Percentiles rank a stretch among this genome's conserved stretches.
These are phyloP conservation scores for Spizellomyces sp. DNA, from an alignment of 192 early-diverging fungal species.

Conservation along the genomic window DNA sequence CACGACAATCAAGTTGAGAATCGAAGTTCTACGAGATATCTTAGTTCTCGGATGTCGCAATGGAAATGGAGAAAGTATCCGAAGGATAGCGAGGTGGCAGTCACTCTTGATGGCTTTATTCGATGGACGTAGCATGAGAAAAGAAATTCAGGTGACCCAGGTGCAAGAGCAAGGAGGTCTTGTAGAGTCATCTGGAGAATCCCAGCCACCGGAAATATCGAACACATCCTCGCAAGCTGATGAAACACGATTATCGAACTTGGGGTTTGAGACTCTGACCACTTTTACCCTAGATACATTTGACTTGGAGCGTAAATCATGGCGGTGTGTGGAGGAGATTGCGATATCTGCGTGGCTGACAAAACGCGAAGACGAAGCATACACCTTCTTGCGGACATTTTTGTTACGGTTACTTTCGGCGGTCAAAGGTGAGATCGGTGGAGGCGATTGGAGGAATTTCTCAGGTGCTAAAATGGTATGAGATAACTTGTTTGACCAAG, in stretches of 20 bases:
- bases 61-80: conserved; percentile 35
- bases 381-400: conserved; percentile 20
- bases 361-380: conserved; percentile 12
- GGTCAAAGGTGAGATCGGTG: conserved; percentile 29
- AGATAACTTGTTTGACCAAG: background rate
- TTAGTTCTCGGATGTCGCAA: conserved; percentile 16
- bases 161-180: background rate
- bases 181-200: background rate
- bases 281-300: conserved; percentile 41
- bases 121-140: background rate
- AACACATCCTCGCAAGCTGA: background rate
- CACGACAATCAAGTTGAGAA: conserved; percentile 2
- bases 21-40: conserved; percentile 26
- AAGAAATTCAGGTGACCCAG: background rate
- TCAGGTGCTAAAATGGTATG: conserved; percentile 34
- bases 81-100: conserved; percentile 40
- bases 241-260: conserved; percentile 8
- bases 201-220: background rate
- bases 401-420: conserved; percentile 23
- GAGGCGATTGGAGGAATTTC: conserved; percentile 29
- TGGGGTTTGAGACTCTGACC: conserved; percentile 30
- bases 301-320: conserved; percentile 37
- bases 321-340: conserved; percentile 45
- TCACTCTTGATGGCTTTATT: conserved; percentile 19
- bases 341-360: conserved; percentile 28